These are phyloP conservation scores for Trichoderma asperelloides DNA, from an alignment of 495 filamentous ascomycete genomes.

Conservation along the genomic window DNA sequence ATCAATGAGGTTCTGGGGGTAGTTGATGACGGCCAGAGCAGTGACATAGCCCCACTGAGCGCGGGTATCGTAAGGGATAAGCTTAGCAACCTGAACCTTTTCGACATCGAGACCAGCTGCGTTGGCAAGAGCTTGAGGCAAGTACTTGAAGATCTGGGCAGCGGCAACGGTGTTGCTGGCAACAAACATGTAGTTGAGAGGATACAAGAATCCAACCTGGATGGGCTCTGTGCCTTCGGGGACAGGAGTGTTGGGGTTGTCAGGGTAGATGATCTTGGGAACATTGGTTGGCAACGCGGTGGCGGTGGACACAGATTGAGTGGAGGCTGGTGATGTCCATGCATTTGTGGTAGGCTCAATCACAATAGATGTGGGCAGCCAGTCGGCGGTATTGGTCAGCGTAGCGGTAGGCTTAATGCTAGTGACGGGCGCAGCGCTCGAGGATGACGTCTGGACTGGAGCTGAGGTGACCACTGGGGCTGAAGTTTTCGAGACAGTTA, in stretches of 20 bases:
- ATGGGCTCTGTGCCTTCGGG: constrained; percentile 59
- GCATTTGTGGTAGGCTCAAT: constrained; percentile 30
- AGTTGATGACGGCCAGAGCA: constrained; percentile 66
- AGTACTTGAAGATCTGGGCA: constrained; percentile 76
- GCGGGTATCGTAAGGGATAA: constrained; percentile 72
- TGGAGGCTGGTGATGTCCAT: constrained; percentile 16
- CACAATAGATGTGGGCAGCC: constrained; percentile 36
- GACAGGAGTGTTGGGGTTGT: constrained; percentile 18
- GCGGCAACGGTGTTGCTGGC: constrained; percentile 58
- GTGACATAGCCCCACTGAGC: constrained; percentile 66
- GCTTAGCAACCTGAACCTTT: constrained; percentile 57
- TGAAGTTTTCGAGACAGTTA: background rate
- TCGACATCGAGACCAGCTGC: constrained; percentile 43
- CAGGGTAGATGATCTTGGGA: constrained; percentile 67
- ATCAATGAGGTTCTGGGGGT: constrained; percentile 57
- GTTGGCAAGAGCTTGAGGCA: constrained; percentile 66
- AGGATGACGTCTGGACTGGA: background rate
- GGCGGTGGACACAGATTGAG: constrained; percentile 18
- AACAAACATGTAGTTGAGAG: constrained; percentile 77
- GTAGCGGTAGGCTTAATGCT: constrained; percentile 29
- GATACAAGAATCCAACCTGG: constrained; percentile 74
- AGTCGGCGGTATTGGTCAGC: constrained; percentile 31
- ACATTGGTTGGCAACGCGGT: constrained; percentile 50
- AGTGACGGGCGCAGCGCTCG: constrained; percentile 18
- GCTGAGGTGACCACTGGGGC: background rate